These are phyloP conservation scores for Cladosporium velox DNA, from an alignment of 2,329 filamentous ascomycete species.

Conservation along the genomic window DNA sequence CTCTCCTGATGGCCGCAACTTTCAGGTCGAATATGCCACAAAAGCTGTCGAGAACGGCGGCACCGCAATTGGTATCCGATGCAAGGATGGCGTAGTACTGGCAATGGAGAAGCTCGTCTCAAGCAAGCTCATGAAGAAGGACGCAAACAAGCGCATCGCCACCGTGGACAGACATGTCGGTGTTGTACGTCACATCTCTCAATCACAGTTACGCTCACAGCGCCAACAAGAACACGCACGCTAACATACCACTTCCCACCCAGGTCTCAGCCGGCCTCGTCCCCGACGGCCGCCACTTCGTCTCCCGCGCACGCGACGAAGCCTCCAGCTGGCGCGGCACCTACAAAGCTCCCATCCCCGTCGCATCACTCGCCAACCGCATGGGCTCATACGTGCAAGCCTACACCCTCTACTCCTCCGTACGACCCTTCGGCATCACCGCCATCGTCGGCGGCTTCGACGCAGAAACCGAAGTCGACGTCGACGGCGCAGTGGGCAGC, in stretches of 20 bases:
- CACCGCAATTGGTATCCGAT: slow-evolving; percentile 92
- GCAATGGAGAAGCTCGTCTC: slow-evolving; percentile 95
- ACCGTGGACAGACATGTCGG: slow-evolving; percentile 93
- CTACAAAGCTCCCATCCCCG: slow-evolving; percentile 93
- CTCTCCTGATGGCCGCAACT: slow-evolving; percentile 97
- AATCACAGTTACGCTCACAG: not conserved
- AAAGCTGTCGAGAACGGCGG: slow-evolving; percentile 99
- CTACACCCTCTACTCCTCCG: slow-evolving; percentile 95
- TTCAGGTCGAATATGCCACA: slow-evolving; percentile 96
- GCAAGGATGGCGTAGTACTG: slow-evolving; percentile 94
- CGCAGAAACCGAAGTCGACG: slow-evolving; percentile 77
- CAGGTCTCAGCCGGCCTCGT: slow-evolving; percentile 93
- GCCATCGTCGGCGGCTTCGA: slow-evolving; percentile 94
- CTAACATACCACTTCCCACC: slow-evolving; percentile 16
- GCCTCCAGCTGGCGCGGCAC: slow-evolving; percentile 85
- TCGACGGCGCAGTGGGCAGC: slow-evolving; percentile 85
- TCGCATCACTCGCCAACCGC: slow-evolving; percentile 81
- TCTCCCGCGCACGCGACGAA: slow-evolving; percentile 91
- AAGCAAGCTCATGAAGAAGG: slow-evolving; percentile 92
- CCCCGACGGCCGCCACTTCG: slow-evolving; percentile 93
- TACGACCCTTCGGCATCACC: slow-evolving; percentile 94
- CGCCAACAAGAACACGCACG: not conserved
- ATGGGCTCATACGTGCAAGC: slow-evolving; percentile 96
- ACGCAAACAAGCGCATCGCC: slow-evolving; percentile 95
- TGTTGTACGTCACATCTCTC: slow-evolving; percentile 64